phyloP scores from a whole-genome alignment of 108 stramenopile species.

The Nannochloropsis gaditana region DNA sequence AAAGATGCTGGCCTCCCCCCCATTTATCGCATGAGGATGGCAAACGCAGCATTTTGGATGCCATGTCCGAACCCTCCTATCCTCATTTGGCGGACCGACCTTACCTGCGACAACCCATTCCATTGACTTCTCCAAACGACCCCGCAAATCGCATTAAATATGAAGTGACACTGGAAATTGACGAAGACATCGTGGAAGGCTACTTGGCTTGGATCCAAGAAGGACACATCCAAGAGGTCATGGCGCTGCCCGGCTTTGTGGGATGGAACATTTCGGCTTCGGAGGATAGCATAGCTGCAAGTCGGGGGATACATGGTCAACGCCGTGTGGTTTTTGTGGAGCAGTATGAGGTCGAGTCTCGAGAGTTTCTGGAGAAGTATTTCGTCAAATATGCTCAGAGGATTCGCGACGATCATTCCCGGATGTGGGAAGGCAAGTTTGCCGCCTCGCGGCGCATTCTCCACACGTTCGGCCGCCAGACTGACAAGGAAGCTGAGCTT shows the following conservation, averaged over 20 bases:
- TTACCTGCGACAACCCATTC: not conserved
- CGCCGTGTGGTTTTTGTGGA: not conserved
- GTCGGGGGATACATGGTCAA: not conserved
- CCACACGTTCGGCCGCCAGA: not conserved
- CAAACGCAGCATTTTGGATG: not conserved
- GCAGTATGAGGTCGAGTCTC: not conserved
- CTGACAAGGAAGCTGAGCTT: not conserved
- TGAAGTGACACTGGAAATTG: not conserved
- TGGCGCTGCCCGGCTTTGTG: constrained; percentile 2
- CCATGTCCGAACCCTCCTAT: not conserved
- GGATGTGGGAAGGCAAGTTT: constrained; percentile 19
- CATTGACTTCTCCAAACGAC: not conserved
- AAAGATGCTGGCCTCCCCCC: no score
- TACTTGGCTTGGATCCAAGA: not conserved
- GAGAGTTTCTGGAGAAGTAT: not conserved
- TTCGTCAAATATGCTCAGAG: not conserved
- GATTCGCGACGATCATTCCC: not conserved
- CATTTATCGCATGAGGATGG: no score
- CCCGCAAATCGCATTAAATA: not conserved
- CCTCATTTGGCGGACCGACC: not conserved
- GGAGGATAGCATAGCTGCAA: not conserved
- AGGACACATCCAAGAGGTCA: not conserved
- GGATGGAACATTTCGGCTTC: not conserved
- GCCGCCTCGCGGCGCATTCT: constrained; percentile 11
- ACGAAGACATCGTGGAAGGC: not conserved